phyloP scores from a whole-genome alignment of 371 early-diverging fungal species.

The Capillidium heterosporum region DNA sequence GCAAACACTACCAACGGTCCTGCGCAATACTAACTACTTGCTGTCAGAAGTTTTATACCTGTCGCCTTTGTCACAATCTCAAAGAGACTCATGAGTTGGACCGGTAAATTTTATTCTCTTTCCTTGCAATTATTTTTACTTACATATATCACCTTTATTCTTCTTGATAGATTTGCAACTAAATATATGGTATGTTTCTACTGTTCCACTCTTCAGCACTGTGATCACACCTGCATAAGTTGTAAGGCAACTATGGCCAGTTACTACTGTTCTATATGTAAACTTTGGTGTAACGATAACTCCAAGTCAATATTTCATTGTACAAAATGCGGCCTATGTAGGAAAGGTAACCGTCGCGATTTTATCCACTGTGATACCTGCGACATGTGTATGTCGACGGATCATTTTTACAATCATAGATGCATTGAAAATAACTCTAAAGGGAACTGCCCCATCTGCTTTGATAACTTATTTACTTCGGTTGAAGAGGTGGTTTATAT shows the following conservation, averaged over 20 bases:
- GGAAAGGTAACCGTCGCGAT: slow-evolving; percentile 54
- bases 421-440: slow-evolving; percentile 88
- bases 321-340: slow-evolving; percentile 82
- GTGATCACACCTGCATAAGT: slow-evolving; percentile 47
- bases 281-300: slow-evolving; percentile 81
- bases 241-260: slow-evolving; percentile 44
- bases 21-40: slow-evolving; percentile 80
- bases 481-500: slow-evolving; percentile 67
- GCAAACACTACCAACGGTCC: slow-evolving; percentile 84
- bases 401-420: slow-evolving; percentile 55
- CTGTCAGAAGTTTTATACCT: slow-evolving; percentile 75
- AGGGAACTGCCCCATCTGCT: slow-evolving; percentile 93
- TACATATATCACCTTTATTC: neutral
- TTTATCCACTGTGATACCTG: slow-evolving; percentile 92
- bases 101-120: slow-evolving; percentile 25
- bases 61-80: slow-evolving; percentile 95
- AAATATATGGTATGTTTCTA: slow-evolving; percentile 85
- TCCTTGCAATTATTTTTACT: neutral
- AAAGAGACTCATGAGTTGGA: slow-evolving; percentile 67
- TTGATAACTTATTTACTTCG: slow-evolving; percentile 86
- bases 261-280: slow-evolving; percentile 87
- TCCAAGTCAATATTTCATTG: slow-evolving; percentile 79
- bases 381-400: slow-evolving; percentile 75
- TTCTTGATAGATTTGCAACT: slow-evolving; percentile 33
- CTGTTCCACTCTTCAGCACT: slow-evolving; percentile 66